phyloP scores from a whole-genome alignment of 169 alveolate species.

The Eimeria tenella region DNA sequence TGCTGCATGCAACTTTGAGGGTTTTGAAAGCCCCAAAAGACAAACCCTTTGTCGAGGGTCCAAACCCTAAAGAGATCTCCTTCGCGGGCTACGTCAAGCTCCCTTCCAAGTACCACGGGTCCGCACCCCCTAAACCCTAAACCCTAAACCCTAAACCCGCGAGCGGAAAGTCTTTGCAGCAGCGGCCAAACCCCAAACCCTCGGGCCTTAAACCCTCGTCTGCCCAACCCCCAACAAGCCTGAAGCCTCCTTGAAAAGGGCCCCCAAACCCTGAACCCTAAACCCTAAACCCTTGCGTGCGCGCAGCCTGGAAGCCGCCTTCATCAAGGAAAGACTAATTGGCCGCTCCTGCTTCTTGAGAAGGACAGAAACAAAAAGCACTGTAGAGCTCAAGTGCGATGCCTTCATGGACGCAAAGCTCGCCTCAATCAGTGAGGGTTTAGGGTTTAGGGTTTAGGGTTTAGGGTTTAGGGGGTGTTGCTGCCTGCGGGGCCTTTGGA shows the following conservation, averaged over 20 bases:
- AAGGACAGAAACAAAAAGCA: constrained; percentile 7
- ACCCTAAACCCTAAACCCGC: too few species aligned
- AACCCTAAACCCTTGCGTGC: neutral
- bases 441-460: neutral
- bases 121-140: neutral
- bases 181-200: too few species aligned
- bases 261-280: too few species aligned
- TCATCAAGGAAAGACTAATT: constrained; percentile 3
- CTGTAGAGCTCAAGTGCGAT: neutral
- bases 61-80: neutral
- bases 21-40: constrained; percentile 6
- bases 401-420: constrained; percentile 7
- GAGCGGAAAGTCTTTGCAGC: too few species aligned
- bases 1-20: constrained; percentile 22
- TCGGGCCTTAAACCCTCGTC: too few species aligned
- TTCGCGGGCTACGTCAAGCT: constrained; percentile 15
- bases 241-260: too few species aligned
- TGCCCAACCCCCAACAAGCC: too few species aligned
- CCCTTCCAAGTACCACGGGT: constrained; percentile 37
- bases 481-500: too few species aligned
- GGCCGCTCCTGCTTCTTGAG: neutral
- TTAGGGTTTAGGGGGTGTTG: too few species aligned
- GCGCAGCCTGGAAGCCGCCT: neutral
- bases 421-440: neutral
- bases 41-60: neutral